Evolutionary conservation across 768 basidiomycete species (phyloP).

Genomic region (Leccinellum albellum): DNA sequence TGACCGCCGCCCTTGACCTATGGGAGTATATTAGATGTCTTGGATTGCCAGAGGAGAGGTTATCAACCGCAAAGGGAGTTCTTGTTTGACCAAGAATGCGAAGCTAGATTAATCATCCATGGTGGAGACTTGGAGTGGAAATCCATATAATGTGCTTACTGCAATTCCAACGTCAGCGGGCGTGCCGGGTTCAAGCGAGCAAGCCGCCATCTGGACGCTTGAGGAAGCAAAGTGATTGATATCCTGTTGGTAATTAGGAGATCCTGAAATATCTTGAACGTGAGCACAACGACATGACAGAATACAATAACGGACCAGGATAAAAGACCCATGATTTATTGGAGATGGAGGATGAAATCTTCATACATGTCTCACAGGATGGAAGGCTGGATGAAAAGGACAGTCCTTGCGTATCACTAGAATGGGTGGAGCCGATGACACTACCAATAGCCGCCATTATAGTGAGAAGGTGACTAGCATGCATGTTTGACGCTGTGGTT

Average conservation of each 20-base stretch:
- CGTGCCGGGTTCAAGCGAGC: not conserved
- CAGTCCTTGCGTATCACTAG: not conserved
- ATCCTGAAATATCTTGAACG: not conserved
- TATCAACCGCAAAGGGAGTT: not conserved
- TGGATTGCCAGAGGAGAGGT: too few relatives aligned
- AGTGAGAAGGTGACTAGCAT: not conserved
- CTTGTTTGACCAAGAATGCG: not conserved
- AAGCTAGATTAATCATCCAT: not conserved
- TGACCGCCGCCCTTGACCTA: not conserved
- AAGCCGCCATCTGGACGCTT: not conserved
- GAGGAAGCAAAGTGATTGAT: conserved; percentile 19
- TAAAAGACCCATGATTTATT: conserved; percentile 1
- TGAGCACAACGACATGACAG: too few relatives aligned
- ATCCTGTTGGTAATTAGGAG: conserved; percentile 36
- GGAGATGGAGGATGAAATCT: conserved; percentile 3
- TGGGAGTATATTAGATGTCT: not conserved
- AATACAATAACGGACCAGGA: not conserved
- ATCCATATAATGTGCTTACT: not conserved
- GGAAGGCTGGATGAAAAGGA: not conserved
- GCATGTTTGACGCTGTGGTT: not conserved
- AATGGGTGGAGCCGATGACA: not conserved
- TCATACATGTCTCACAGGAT: not conserved
- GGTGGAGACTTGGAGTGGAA: not conserved
- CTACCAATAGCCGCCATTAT: not conserved
- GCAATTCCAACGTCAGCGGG: not conserved